Base-by-base conservation (phyloP, 345 rosid genomes). In the Ricinus communis region DNA sequence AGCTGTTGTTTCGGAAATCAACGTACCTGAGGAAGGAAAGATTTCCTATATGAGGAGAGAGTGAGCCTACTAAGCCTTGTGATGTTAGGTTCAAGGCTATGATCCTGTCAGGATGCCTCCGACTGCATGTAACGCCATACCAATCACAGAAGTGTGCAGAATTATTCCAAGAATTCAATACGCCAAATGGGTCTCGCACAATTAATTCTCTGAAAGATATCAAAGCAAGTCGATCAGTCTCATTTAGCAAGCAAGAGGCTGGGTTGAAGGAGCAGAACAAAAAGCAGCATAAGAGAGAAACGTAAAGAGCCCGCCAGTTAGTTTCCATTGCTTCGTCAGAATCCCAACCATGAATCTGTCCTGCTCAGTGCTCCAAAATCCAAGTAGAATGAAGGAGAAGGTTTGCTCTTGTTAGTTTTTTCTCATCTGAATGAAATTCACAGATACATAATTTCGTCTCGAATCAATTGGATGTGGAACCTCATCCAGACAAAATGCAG, bases 21-120 rank as follows among this genome's bases (percentile, higher is more conserved):
- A 70, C 31, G 14, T 1, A 6, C 36, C 21, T 59, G 28, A 70
- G 65, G 47, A 57, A 70, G 12, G 64, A 59, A 8, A 70, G 65
- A 21, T 70, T 70, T 22, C 74, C 74, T 19, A 70, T 60, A 21
- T 47, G 43, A n/a, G 66, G 60, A 1, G 74, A 24, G 8, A 71
- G 5, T 11, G 58, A 31, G 12, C 67, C 74, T 47, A 41, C 25
- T 46, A 60, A 11, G n/a, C 18, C n/a, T 12, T n/a, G 31, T 0
- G 54, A 51, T 2, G 6, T 15, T 15, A 68, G 59, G 51, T 38
- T 56, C 28, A 68, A 56, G 14, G 41, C 36, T 25, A 15, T 5
- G 1, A 68, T 50, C 7, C 62, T 53, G 28, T 24, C 5, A 60
- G 64, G 61, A 54, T 54, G 62, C 9, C 24, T 2, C 38, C 2